These are phyloP conservation scores for Naganishia cerealis DNA, from an alignment of 1,284 basidiomycete genomes.

Conservation along the genomic window DNA sequence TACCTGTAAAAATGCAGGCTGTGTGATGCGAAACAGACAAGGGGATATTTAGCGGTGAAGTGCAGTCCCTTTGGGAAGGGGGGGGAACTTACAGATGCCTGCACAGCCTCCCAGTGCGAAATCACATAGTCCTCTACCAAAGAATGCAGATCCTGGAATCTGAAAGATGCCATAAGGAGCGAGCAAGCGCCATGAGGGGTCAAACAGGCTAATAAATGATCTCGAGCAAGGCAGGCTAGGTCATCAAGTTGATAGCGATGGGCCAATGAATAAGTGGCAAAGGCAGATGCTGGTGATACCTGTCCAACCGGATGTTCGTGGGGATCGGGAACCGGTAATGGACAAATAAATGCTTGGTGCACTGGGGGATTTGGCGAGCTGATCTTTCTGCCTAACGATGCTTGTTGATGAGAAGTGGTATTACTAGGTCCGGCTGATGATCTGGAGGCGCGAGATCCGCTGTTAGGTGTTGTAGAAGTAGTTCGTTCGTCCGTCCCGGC, in stretches of 20 bases:
- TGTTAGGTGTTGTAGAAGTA: background rate
- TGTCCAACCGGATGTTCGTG: constrained; percentile 69
- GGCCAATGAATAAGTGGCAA: constrained; percentile 76
- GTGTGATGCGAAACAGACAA: background rate
- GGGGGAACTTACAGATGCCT: constrained; percentile 26
- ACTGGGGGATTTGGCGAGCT: constrained; percentile 3
- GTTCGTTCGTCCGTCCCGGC: constrained; percentile 41
- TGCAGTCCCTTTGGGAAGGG: background rate
- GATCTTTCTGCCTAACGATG: background rate
- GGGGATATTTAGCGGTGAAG: background rate
- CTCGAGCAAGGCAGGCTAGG: constrained; percentile 66
- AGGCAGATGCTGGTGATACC: constrained; percentile 67
- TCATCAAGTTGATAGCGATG: constrained; percentile 72
- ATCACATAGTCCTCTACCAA: constrained; percentile 47
- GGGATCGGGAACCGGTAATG: constrained; percentile 58
- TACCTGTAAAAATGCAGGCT: constrained; percentile 43
- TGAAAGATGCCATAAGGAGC: constrained; percentile 57
- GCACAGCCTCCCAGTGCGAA: constrained; percentile 43
- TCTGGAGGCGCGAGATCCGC: background rate
- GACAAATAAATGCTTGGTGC: background rate
- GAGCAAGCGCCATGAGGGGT: constrained; percentile 71
- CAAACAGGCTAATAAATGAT: constrained; percentile 72
- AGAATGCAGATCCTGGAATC: constrained; percentile 44
- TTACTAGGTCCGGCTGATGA: constrained; percentile 52
- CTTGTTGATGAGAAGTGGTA: constrained; percentile 45